Evolutionary conservation across 2,329 filamentous ascomycete genomes (phyloP).

Genomic region (Epicoccum nigrum): DNA sequence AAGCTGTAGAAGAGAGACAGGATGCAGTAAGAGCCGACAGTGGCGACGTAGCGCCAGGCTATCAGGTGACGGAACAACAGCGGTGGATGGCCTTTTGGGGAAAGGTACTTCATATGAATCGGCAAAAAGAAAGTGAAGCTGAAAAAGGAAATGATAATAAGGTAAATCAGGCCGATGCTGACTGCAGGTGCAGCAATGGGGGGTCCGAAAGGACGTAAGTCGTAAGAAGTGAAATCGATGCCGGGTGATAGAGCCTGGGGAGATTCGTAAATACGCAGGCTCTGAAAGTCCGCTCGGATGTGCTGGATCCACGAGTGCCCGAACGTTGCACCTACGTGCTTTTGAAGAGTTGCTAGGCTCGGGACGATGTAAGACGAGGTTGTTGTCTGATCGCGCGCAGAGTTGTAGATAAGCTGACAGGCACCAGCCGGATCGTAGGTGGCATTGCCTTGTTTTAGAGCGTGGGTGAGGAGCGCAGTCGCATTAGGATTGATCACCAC

Average conservation of each 20-base stretch:
- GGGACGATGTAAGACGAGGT: conserved; percentile 60
- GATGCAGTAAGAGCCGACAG: conserved; percentile 64
- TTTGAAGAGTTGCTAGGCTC: conserved; percentile 54
- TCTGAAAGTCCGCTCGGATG: conserved; percentile 16
- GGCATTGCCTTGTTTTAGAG: conserved; percentile 60
- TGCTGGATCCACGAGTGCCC: conserved; percentile 51
- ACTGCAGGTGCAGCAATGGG: conserved; percentile 62
- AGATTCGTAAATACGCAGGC: conserved; percentile 49
- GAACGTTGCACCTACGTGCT: conserved; percentile 54
- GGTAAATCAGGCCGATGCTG: conserved; percentile 68
- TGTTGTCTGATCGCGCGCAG: conserved; percentile 64
- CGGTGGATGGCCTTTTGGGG: conserved; percentile 61
- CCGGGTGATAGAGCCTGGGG: conserved; percentile 63
- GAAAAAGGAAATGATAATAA: conserved; percentile 72
- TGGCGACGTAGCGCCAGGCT: conserved; percentile 63
- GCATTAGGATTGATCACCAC: conserved; percentile 68
- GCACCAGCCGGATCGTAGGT: conserved; percentile 67
- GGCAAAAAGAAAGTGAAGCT: conserved; percentile 69
- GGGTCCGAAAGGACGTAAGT: conserved; percentile 66
- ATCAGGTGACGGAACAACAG: conserved; percentile 64
- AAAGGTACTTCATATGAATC: conserved; percentile 65
- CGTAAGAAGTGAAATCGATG: conserved; percentile 61
- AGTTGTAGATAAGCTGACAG: conserved; percentile 61
- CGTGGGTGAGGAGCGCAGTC: conserved; percentile 61
- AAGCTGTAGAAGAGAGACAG: conserved; percentile 67